Evolutionary conservation across 768 basidiomycete species (phyloP), one percentile per base, ranked within the genome.

Genomic region (Ramaria rubella): DNA sequence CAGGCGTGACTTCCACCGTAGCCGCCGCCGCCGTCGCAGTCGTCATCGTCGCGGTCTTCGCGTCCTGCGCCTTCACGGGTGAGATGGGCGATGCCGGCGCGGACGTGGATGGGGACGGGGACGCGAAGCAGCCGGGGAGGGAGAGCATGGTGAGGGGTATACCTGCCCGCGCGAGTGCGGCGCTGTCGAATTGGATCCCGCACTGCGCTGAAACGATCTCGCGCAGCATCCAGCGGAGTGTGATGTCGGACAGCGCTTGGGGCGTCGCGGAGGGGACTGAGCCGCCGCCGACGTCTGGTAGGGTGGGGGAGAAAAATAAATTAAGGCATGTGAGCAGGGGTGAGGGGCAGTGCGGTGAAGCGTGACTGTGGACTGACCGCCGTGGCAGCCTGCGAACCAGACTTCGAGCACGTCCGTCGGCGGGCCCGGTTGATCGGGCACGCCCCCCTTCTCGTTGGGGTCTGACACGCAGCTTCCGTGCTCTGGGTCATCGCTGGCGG

Each of bases 211-310:
- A 62, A 23, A 81, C 73, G 56, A 82, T 73, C 61, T 91, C 79
- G 52, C 81, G 81, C 33, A 90, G 74, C 87, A 92, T 90, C 89
- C 89, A 92, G 26, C 80, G 79, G 27, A 92, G 71, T 17, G 81
- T 70, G 60, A 87, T 81, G 62, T 86, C 77, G 1, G 80, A 70
- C 5, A 91, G 75, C 7, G 73, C 73, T 55, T 74, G 68, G 0
- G 71, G 30, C 8, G 58, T 70, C 5, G 67, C 67, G 60, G 87
- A 77, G 2, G 63, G 44, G 2, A 80, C 79, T 7, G 72, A 68
- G 17, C 85, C 84, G 14, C 89, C 89, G 21, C 89, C 89, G 19
- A 90, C 73, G 64, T 90, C 87, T 87, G 49, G n/a, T n/a, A n/a
- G n/a, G n/a, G n/a, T n/a, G n/a, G n/a, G n/a, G n/a, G n/a, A n/a